Evolutionary conservation across 2,329 filamentous ascomycete species (phyloP).

Genomic region (Sporothrix euskadiensis): DNA sequence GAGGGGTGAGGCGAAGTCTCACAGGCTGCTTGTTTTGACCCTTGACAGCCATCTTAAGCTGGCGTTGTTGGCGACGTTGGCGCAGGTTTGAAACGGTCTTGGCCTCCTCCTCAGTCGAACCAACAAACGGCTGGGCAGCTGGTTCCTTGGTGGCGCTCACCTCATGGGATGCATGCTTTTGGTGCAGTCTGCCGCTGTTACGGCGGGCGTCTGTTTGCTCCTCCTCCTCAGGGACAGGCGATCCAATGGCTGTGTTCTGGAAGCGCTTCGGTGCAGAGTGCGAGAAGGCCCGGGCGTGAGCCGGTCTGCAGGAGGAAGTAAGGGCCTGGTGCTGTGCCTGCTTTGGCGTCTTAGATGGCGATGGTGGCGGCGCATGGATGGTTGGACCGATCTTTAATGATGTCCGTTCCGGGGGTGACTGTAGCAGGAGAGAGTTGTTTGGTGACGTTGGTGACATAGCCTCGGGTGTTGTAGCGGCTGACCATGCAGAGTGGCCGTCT

Average conservation of each 20-base stretch:
- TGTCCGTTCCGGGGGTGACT: neutral
- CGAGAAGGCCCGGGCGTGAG: constrained; percentile 19
- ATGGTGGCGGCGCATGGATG: neutral
- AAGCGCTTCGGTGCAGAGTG: constrained; percentile 24
- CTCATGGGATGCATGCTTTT: neutral
- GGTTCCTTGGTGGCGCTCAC: neutral
- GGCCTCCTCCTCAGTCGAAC: neutral
- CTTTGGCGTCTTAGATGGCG: neutral
- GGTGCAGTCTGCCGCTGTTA: neutral
- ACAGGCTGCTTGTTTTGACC: constrained; percentile 24
- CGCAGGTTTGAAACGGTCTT: constrained; percentile 22
- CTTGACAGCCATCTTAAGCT: constrained; percentile 28
- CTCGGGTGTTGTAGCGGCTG: constrained; percentile 29
- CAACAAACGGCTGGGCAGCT: neutral
- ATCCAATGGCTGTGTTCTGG: constrained; percentile 26
- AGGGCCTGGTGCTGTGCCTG: neutral
- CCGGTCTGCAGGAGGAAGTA: neutral
- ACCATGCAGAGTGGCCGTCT: constrained; percentile 27
- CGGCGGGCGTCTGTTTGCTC: constrained; percentile 6
- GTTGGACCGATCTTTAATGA: constrained; percentile 2
- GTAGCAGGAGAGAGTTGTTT: constrained; percentile 4
- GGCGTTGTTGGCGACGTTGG: constrained; percentile 28
- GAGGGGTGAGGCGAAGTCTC: constrained; percentile 23
- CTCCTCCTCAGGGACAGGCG: constrained; percentile 28
- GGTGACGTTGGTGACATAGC: constrained; percentile 29